A percentile compares a stretch with the other conserved stretches of the same genome.
phyloP scores from a whole-genome alignment of 2,329 filamentous ascomycete genomes.

The Cercospora janseana region DNA sequence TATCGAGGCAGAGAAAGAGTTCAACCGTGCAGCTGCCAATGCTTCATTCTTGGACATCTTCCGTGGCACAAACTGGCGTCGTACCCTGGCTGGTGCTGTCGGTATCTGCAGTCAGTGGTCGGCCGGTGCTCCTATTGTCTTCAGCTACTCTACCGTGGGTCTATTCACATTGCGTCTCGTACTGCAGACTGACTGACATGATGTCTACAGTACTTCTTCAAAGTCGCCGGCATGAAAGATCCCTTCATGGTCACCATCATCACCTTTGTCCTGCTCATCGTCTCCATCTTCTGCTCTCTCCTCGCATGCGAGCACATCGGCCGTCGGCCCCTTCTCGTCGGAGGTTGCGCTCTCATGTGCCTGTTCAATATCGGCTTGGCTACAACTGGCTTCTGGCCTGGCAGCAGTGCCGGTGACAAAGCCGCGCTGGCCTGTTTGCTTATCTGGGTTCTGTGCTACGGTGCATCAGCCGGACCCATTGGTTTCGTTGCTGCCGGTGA shows the following conservation, averaged over 20 bases:
- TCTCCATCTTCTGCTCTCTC: slow-evolving; percentile 30
- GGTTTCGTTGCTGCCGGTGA: slow-evolving; percentile 21
- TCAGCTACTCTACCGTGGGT: slow-evolving; percentile 23
- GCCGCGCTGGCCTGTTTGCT: slow-evolving; percentile 22
- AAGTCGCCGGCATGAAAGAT: slow-evolving; percentile 22
- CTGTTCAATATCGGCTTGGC: slow-evolving; percentile 22
- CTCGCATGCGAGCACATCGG: slow-evolving; percentile 22
- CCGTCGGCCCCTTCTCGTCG: slow-evolving; percentile 20
- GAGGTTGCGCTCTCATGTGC: slow-evolving; percentile 22
- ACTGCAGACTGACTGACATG: not conserved
- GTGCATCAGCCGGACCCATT: slow-evolving; percentile 23
- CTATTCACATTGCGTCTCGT: not conserved
- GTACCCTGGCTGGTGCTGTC: slow-evolving; percentile 22
- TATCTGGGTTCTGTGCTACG: slow-evolving; percentile 24
- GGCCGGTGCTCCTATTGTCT: slow-evolving; percentile 23
- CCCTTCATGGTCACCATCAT: slow-evolving; percentile 31
- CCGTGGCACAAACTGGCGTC: slow-evolving; percentile 22
- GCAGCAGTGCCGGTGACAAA: slow-evolving; percentile 11
- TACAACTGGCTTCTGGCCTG: slow-evolving; percentile 16
- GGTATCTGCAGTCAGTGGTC: slow-evolving; percentile 26
- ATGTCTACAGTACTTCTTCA: slow-evolving; percentile 20
- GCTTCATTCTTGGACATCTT: slow-evolving; percentile 24
- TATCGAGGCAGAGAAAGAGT: slow-evolving; percentile 18
- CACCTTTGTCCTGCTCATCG: slow-evolving; percentile 41
- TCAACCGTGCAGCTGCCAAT: slow-evolving; percentile 8